These are phyloP conservation scores for Lodderomyces metapsilosis DNA, from an alignment of 1,139 yeast genomes.

Conservation along the genomic window DNA sequence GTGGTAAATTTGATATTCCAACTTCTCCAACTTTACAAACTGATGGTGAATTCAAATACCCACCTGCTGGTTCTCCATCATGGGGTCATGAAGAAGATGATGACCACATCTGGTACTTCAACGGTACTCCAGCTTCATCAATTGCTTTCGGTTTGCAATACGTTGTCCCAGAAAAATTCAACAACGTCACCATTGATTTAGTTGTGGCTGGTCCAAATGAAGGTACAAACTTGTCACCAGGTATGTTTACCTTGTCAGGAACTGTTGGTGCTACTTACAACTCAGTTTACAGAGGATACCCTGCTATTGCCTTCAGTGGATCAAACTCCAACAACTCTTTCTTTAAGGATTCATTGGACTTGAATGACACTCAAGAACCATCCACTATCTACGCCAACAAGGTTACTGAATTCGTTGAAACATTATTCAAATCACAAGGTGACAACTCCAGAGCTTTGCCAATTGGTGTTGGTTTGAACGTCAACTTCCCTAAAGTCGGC, in stretches of 20 bases:
- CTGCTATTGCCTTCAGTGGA: constrained; percentile 47
- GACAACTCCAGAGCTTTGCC: constrained; percentile 34
- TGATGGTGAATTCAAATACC: constrained; percentile 44
- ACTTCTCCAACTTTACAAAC: constrained; percentile 36
- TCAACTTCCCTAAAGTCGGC: constrained; percentile 44
- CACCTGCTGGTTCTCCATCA: constrained; percentile 42
- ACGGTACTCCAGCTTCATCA: constrained; percentile 48
- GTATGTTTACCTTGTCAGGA: constrained; percentile 38
- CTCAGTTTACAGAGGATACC: constrained; percentile 41
- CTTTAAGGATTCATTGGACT: constrained; percentile 36
- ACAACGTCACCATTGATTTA: constrained; percentile 34
- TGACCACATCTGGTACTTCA: constrained; percentile 47
- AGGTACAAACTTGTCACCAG: constrained; percentile 44
- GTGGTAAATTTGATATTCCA: constrained; percentile 54
- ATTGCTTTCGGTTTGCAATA: constrained; percentile 44
- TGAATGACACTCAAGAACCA: constrained; percentile 30
- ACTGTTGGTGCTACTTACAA: constrained; percentile 47
- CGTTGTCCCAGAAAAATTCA: constrained; percentile 39
- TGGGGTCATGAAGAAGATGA: constrained; percentile 48
- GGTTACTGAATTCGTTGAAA: constrained; percentile 32
- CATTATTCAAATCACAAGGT: constrained; percentile 32
- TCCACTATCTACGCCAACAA: constrained; percentile 36
- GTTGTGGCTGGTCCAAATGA: constrained; percentile 50
- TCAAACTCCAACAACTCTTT: constrained; percentile 44
- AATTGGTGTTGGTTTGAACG: constrained; percentile 40